These are phyloP conservation scores for Syzygium syzygioides DNA, from an alignment of 441 rosid species.

Conservation along the genomic window DNA sequence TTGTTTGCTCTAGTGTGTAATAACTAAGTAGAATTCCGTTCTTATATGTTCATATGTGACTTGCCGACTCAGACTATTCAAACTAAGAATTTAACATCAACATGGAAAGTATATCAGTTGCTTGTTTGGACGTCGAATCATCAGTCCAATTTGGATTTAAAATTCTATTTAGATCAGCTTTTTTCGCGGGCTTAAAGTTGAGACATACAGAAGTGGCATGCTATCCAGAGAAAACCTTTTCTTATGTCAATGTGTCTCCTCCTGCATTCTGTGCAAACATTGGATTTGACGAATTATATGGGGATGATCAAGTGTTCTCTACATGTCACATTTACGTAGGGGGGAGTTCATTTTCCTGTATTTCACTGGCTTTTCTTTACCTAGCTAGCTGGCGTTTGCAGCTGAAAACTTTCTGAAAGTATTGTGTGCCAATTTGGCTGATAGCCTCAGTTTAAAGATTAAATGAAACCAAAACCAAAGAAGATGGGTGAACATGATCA, in stretches of 20 bases:
- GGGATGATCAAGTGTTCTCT: not conserved
- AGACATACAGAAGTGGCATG: not conserved
- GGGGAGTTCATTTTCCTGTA: not conserved
- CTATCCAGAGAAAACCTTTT: not conserved
- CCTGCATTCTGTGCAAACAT: not conserved
- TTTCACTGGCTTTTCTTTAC: not conserved
- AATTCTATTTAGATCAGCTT: not conserved
- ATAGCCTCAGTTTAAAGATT: not conserved
- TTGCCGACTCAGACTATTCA: not conserved
- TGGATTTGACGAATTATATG: not conserved
- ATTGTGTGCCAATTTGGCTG: not conserved
- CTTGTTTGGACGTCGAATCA: not conserved
- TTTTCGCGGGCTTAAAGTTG: not conserved
- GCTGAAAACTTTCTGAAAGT: not conserved
- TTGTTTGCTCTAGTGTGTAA: not conserved
- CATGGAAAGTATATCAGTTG: not conserved
- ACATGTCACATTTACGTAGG: not conserved
- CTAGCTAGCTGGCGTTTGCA: not conserved
- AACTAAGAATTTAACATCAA: not conserved
- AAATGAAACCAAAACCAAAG: not conserved
- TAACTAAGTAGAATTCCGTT: not conserved
- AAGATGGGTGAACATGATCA: not conserved
- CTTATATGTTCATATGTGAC: not conserved
- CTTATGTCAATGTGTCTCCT: not conserved
- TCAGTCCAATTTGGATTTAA: not conserved